Evolutionary conservation across 192 early-diverging fungal genomes (phyloP), one percentile per base, ranked within the genome.

Genomic region (Rhizophlyctis rosea): DNA sequence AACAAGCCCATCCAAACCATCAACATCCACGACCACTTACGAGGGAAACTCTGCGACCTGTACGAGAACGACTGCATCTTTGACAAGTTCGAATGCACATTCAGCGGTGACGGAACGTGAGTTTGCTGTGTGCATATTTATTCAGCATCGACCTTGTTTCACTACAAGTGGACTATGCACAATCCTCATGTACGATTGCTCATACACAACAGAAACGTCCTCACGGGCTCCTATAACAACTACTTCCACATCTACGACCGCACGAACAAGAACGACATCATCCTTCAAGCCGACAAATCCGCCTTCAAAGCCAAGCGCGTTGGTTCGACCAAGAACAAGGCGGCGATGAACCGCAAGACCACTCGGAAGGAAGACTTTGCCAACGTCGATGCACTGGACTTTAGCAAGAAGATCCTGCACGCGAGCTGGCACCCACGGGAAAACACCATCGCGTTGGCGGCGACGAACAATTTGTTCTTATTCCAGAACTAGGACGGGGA

Each of bases 51-150:
- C 44, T 99, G 97, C 76, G 97, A 99, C 68, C 76, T 99, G 18
- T 99, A 99, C 82, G 96, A 99, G 68, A 99, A 96, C 78, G 96
- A 99, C 75, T 96, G 93, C 72, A 99, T 99, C 72, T 99, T 99
- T 82, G 97, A 99, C 85, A 99, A 99, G 80, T 99, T 99, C 64
- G 97, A 99, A 76, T 98, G 95, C 81, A 94, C 87, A 34, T 93
- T 98, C 64, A 94, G 92, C 73, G 95, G 93, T 34, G 88, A 95
- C 72, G 94, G 94, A 71, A 81, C 82, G 89, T 95, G 86, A 51
- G 90, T 82, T n/a, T 25, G 33, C 54, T 25, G 27, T 58, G 9
- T 66, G 13, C 32, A 29, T 62, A 18, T 70, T 44, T 59, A 54
- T 30, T 13, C 1, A 21, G 13, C 69, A 18, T 53, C 14, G 57